phyloP scores from a whole-genome alignment of 139 green algal species.

The Chlamydomonas sphaeroides region DNA sequence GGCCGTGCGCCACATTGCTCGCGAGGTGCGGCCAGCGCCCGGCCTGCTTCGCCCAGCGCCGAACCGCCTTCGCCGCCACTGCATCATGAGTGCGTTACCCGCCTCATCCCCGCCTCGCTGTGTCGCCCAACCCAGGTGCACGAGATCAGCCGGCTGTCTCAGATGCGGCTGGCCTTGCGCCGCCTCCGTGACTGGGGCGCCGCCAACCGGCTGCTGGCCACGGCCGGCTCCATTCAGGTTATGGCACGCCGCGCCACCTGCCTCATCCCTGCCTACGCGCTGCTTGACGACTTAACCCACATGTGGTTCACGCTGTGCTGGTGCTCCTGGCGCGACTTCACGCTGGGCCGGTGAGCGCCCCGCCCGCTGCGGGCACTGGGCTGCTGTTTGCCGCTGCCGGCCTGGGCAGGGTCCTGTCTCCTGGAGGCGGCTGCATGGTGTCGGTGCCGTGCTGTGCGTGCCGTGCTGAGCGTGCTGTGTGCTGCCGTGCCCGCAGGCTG shows the following conservation, averaged over 20 bases:
- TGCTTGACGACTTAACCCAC: conserved; percentile 44
- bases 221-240: conserved; percentile 41
- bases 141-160: conserved; percentile 21
- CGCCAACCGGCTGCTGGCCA: conserved; percentile 42
- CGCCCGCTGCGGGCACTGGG: too few species aligned
- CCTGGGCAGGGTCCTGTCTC: too few species aligned
- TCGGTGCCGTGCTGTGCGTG: too few species aligned
- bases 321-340: conserved; percentile 38
- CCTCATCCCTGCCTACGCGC: conserved; percentile 42
- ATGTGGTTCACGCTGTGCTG: conserved; percentile 48
- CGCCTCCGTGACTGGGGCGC: conserved; percentile 26
- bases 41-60: too few species aligned
- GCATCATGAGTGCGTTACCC: too few species aligned
- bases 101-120: not conserved
- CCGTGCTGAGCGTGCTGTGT: too few species aligned
- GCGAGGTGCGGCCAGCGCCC: too few species aligned
- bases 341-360: conserved; percentile 32
- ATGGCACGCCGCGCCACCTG: conserved; percentile 42
- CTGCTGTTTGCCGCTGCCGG: too few species aligned
- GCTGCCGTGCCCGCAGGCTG: conserved; percentile 11
- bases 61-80: too few species aligned
- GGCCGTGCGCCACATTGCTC: conserved; percentile 22
- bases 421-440: too few species aligned
- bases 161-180: conserved; percentile 4
- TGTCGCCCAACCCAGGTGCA: conserved; percentile 1